A percentile compares a stretch with the other conserved stretches of the same genome.
These are phyloP conservation scores for Dianthus caryophyllus DNA, from an alignment of 148 eudicot genomes.

Conservation along the genomic window DNA sequence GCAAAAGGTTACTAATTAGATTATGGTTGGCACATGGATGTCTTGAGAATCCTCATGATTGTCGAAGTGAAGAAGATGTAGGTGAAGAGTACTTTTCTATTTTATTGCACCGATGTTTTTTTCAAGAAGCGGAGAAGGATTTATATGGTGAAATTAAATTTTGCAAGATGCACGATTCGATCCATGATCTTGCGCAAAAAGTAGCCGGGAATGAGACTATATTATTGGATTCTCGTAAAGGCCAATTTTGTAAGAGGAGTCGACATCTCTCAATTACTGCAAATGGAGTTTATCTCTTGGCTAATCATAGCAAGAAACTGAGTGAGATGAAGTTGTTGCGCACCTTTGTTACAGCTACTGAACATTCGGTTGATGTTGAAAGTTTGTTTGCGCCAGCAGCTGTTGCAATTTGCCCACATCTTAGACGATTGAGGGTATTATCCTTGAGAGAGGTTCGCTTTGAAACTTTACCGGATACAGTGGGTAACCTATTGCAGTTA, in stretches of 20 bases:
- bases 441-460: no score
- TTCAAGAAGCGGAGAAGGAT: conserved; percentile 23
- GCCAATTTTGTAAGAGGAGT: neutral
- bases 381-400: neutral
- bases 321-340: neutral
- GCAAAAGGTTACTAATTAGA: conserved; percentile 11
- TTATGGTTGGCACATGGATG: conserved; percentile 44
- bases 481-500: conserved; percentile 28
- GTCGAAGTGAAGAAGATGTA: conserved; percentile 15
- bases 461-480: conserved; percentile 19
- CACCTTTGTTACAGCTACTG: no score
- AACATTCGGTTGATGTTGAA: neutral
- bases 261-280: conserved; percentile 22
- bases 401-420: neutral
- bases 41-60: neutral
- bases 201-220: conserved; percentile 22
- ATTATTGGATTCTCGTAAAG: neutral
- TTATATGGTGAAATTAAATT: neutral
- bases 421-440: conserved; percentile 30
- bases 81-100: conserved; percentile 23
- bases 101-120: conserved; percentile 28
- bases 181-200: conserved; percentile 38
- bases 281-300: neutral
- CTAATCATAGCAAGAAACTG: neutral
- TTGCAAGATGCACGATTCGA: conserved; percentile 34